These are phyloP conservation scores for Meyerozyma carpophila DNA, from an alignment of 1,139 yeast genomes.

Conservation along the genomic window DNA sequence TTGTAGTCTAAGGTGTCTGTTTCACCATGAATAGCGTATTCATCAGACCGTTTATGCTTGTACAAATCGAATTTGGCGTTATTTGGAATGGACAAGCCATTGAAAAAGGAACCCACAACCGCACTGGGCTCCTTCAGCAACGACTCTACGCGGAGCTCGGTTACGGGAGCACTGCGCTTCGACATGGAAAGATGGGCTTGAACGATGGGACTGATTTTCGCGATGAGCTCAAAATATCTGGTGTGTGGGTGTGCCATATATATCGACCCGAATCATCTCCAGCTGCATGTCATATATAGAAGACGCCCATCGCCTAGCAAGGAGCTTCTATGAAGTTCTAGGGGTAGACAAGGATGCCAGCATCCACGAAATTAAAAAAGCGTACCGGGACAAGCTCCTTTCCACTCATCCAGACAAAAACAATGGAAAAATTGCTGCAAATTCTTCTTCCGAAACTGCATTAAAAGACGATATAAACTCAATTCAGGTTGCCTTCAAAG, in stretches of 20 bases:
- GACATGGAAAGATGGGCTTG: background rate
- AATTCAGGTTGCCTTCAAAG: conserved; percentile 57
- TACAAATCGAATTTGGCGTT: conserved; percentile 60
- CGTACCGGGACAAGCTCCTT: conserved; percentile 58
- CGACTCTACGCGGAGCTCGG: conserved; percentile 26
- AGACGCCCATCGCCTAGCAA: background rate
- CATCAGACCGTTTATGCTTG: conserved; percentile 44
- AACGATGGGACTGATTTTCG: background rate
- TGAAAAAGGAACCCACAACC: conserved; percentile 59
- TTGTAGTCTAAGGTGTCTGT: conserved; percentile 66
- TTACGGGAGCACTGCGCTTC: conserved; percentile 3
- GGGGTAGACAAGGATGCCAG: conserved; percentile 37
- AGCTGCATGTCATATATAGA: background rate
- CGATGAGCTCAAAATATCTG: background rate
- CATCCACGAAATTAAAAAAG: conserved; percentile 43
- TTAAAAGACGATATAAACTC: conserved; percentile 22
- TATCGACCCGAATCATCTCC: background rate
- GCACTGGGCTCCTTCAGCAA: conserved; percentile 31
- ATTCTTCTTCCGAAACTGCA: conserved; percentile 5
- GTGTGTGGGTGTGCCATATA: background rate
- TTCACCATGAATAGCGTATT: conserved; percentile 70
- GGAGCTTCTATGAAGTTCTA: conserved; percentile 48
- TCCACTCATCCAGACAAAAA: conserved; percentile 72
- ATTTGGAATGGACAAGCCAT: conserved; percentile 62
- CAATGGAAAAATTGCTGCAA: conserved; percentile 5